Evolutionary conservation across 2,329 filamentous ascomycete species (phyloP).

Genomic region (Diaporthe aspalathi): DNA sequence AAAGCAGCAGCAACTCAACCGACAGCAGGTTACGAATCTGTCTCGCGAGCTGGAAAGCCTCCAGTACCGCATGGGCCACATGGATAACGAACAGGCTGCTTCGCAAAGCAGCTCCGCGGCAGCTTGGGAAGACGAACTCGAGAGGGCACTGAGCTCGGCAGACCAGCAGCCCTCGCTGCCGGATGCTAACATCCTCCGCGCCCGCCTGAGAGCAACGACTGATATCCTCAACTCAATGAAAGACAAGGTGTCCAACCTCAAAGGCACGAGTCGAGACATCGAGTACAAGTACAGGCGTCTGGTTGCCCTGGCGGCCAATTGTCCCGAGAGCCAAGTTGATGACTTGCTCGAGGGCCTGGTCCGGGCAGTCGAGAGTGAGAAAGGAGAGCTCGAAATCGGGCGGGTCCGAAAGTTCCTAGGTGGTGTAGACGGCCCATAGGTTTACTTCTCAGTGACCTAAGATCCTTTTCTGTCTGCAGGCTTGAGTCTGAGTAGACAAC

Average conservation of each 20-base stretch:
- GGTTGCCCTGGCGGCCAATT: slow-evolving; percentile 86
- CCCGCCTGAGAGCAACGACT: slow-evolving; percentile 77
- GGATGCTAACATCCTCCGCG: slow-evolving; percentile 69
- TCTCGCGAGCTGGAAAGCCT: slow-evolving; percentile 79
- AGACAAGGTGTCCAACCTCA: slow-evolving; percentile 76
- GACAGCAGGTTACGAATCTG: slow-evolving; percentile 82
- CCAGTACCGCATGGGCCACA: slow-evolving; percentile 62
- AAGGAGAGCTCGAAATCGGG: slow-evolving; percentile 78
- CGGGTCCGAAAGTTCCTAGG: slow-evolving; percentile 83
- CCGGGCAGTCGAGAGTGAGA: slow-evolving; percentile 90
- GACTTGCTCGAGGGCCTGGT: slow-evolving; percentile 81
- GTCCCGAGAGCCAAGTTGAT: slow-evolving; percentile 83
- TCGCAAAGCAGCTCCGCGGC: slow-evolving; percentile 59
- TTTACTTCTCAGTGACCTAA: background rate
- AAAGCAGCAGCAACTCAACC: slow-evolving; percentile 72
- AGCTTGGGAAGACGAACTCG: slow-evolving; percentile 67
- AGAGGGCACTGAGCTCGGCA: slow-evolving; percentile 58
- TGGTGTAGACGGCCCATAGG: slow-evolving; percentile 73
- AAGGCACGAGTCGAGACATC: slow-evolving; percentile 83
- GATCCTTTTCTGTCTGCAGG: background rate
- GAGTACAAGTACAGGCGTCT: slow-evolving; percentile 90
- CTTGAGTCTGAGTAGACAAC: background rate
- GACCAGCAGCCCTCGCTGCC: slow-evolving; percentile 64
- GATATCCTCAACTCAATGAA: slow-evolving; percentile 75
- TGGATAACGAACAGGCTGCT: slow-evolving; percentile 57